A percentile compares a stretch with the other conserved stretches of the same genome.
phyloP scores from a whole-genome alignment of 2,329 filamentous ascomycete species.

The Exophiala phaeomuriformis region DNA sequence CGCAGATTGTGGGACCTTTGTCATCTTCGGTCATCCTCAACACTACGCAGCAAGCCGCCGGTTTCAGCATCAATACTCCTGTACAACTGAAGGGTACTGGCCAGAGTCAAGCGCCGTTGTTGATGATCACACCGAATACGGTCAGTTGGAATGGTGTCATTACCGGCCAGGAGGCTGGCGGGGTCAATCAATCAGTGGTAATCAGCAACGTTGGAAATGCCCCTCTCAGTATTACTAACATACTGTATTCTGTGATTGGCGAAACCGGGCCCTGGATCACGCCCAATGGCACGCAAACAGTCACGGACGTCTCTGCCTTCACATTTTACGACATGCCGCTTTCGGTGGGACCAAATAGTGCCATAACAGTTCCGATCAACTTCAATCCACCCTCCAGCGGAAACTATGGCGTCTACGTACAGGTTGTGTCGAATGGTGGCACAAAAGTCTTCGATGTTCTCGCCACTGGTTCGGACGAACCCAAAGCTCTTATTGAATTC shows the following conservation, averaged over 20 bases:
- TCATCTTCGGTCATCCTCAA: slow-evolving; percentile 35
- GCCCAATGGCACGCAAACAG: slow-evolving; percentile 14
- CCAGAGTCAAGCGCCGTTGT: slow-evolving; percentile 34
- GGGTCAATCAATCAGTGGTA: slow-evolving; percentile 31
- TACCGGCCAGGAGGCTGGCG: slow-evolving; percentile 30
- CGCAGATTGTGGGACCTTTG: slow-evolving; percentile 32
- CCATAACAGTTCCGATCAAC: slow-evolving; percentile 26
- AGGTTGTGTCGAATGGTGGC: slow-evolving; percentile 47
- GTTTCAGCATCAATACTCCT: slow-evolving; percentile 35
- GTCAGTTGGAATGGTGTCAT: slow-evolving; percentile 39
- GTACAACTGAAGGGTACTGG: slow-evolving; percentile 36
- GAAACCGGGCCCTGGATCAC: slow-evolving; percentile 21
- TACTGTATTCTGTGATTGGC: slow-evolving; percentile 14
- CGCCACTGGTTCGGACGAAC: slow-evolving; percentile 45
- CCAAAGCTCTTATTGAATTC: slow-evolving; percentile 49
- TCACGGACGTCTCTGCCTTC: slow-evolving; percentile 17
- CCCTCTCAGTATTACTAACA: slow-evolving; percentile 31
- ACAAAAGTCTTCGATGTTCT: slow-evolving; percentile 43
- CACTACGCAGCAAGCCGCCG: slow-evolving; percentile 34
- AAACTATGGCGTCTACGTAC: slow-evolving; percentile 46
- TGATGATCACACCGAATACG: slow-evolving; percentile 34
- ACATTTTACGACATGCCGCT: slow-evolving; percentile 20
- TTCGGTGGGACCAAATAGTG: slow-evolving; percentile 21
- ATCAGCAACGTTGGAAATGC: slow-evolving; percentile 36
- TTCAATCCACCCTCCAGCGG: slow-evolving; percentile 39